These are phyloP conservation scores for Umbilicus rupestris DNA, from an alignment of 164 flowering plant genomes.

Conservation along the genomic window DNA sequence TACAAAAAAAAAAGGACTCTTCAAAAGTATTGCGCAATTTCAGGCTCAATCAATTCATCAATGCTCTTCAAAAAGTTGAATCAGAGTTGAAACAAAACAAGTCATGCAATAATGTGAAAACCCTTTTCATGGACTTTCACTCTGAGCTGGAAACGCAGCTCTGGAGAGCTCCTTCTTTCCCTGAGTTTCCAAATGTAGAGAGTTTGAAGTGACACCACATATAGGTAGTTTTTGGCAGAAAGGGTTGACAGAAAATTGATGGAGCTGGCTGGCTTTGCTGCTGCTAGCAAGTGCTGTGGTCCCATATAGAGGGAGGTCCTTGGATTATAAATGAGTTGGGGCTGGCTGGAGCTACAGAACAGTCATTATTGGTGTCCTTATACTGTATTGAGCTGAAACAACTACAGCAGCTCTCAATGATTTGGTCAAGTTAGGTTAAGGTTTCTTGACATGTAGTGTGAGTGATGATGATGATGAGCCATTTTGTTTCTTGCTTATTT, in stretches of 20 bases:
- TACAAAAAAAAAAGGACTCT: neutral
- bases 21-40: slow-evolving; percentile 2
- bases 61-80: neutral
- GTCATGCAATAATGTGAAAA: neutral
- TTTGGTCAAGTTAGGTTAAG: neutral
- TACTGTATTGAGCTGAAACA: slow-evolving; percentile 4
- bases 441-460: slow-evolving; percentile 1
- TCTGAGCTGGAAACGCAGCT: neutral
- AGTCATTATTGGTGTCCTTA: neutral
- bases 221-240: neutral
- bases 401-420: slow-evolving; percentile 5
- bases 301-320: neutral
- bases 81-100: neutral
- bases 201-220: slow-evolving; percentile 2
- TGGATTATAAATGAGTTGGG: neutral
- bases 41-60: neutral
- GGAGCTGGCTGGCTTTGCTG: neutral
- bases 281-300: neutral
- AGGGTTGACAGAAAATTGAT: neutral
- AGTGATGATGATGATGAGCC: neutral
- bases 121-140: neutral
- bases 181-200: neutral
- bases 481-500: neutral
- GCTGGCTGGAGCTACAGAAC: neutral
- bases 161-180: neutral